These are phyloP conservation scores for Staphylotrichum tortipilum DNA, from an alignment of 495 filamentous ascomycete genomes.

Conservation along the genomic window DNA sequence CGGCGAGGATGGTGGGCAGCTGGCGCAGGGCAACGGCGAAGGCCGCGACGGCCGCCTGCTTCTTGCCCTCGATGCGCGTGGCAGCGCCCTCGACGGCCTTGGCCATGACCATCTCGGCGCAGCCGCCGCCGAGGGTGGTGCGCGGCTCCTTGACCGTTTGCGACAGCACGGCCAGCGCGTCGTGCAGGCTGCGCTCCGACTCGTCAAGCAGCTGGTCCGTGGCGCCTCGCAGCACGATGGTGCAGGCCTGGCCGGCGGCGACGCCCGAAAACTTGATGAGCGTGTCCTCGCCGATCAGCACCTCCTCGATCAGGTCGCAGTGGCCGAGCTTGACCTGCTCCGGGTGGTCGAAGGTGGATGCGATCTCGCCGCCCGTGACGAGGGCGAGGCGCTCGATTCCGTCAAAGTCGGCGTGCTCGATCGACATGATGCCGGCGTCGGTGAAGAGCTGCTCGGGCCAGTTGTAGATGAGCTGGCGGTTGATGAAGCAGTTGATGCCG, in stretches of 20 bases:
- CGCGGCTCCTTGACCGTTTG: slow-evolving; percentile 93
- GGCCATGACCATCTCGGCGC: slow-evolving; percentile 97
- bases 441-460: slow-evolving; percentile 99
- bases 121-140: slow-evolving; percentile 90
- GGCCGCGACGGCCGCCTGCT: slow-evolving; percentile 81
- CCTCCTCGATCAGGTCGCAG: slow-evolving; percentile 93
- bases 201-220: slow-evolving; percentile 96
- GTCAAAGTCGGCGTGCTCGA: slow-evolving; percentile 98
- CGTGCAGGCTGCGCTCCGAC: slow-evolving; percentile 90
- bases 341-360: slow-evolving; percentile 95
- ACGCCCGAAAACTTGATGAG: slow-evolving; percentile 96
- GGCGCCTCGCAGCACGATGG: slow-evolving; percentile 90
- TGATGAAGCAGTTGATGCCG: slow-evolving; percentile 99
- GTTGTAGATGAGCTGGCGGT: slow-evolving; percentile 98
- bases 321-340: slow-evolving; percentile 92
- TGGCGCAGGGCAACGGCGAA: slow-evolving; percentile 86
- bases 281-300: slow-evolving; percentile 95
- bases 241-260: slow-evolving; percentile 89
- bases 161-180: slow-evolving; percentile 91
- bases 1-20: slow-evolving; percentile 90
- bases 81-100: slow-evolving; percentile 94
- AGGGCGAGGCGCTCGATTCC: slow-evolving; percentile 91
- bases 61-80: slow-evolving; percentile 92
- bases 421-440: slow-evolving; percentile 94
- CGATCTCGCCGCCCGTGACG: slow-evolving; percentile 94